Percentiles rank a stretch among this genome's conserved stretches.
Conservation (phyloP, 805 yeast species). For the Suhomyces emberorum region DNA sequence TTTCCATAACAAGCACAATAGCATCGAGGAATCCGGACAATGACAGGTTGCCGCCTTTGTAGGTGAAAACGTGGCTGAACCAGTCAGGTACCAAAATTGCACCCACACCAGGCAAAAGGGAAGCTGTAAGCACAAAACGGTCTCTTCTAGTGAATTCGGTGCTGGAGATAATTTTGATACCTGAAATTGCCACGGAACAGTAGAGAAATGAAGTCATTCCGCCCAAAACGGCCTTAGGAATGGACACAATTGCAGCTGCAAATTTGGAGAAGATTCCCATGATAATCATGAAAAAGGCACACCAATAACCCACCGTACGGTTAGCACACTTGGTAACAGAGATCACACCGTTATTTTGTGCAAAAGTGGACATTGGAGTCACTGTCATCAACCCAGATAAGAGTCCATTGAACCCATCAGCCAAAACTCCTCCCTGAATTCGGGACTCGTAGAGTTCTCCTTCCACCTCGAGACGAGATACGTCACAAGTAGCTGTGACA, state of each 20-base stretch:
- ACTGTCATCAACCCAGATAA: conserved; percentile 75
- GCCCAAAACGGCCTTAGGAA: conserved; percentile 71
- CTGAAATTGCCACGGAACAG: conserved; percentile 74
- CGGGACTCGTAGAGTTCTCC: conserved; percentile 80
- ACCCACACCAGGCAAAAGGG: conserved; percentile 65
- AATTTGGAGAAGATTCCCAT: conserved; percentile 77
- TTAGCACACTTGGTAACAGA: conserved; percentile 90
- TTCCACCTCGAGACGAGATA: conserved; percentile 78
- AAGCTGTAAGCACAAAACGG: conserved; percentile 65
- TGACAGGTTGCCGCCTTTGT: conserved; percentile 55
- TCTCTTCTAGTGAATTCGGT: conserved; percentile 69
- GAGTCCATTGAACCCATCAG: conserved; percentile 81
- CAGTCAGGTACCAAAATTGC: conserved; percentile 61
- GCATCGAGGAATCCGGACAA: conserved; percentile 65
- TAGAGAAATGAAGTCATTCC: conserved; percentile 83
- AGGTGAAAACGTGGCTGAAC: conserved; percentile 64
- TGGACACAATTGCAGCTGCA: conserved; percentile 62
- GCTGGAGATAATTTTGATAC: conserved; percentile 60
- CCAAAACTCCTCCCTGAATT: conserved; percentile 89
- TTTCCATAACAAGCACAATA: conserved; percentile 64
- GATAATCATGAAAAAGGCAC: conserved; percentile 72
- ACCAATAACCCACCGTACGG: conserved; percentile 75
- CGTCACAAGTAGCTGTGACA: conserved; percentile 91
- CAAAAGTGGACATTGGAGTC: conserved; percentile 90
- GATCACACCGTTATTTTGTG: conserved; percentile 94